Evolutionary conservation across 495 filamentous ascomycete genomes (phyloP).

Genomic region (Tuber magnatum): DNA sequence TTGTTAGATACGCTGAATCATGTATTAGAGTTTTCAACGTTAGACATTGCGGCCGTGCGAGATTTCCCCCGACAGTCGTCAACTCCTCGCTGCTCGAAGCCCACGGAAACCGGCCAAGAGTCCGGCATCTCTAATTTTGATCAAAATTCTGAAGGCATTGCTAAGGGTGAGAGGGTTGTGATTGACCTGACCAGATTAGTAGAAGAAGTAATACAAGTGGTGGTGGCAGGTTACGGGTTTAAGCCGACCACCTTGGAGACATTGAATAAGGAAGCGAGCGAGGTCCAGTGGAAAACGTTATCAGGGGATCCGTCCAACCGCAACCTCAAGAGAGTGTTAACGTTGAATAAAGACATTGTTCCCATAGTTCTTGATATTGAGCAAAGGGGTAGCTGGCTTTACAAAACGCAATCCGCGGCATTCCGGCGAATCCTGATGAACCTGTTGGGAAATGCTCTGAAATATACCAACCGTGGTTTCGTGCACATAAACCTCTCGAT

Average conservation of each 20-base stretch:
- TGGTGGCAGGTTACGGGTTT: conserved; percentile 11
- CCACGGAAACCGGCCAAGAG: not conserved
- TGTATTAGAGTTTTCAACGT: conserved; percentile 58
- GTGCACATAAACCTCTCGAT: conserved; percentile 54
- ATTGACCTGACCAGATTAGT: conserved; percentile 11
- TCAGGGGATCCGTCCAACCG: not conserved
- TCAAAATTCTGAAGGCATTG: not conserved
- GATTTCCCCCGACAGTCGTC: not conserved
- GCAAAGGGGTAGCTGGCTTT: conserved; percentile 51
- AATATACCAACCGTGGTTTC: conserved; percentile 60
- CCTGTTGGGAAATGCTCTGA: conserved; percentile 68
- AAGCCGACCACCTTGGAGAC: not conserved
- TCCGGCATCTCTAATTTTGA: not conserved
- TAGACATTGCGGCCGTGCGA: conserved; percentile 46
- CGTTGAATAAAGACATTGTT: conserved; percentile 47
- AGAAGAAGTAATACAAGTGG: conserved; percentile 11
- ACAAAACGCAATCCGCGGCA: conserved; percentile 57
- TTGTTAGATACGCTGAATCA: conserved; percentile 71
- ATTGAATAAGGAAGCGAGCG: not conserved
- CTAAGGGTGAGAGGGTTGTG: not conserved
- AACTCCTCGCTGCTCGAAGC: not conserved
- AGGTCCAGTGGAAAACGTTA: not conserved
- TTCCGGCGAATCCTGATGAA: conserved; percentile 69
- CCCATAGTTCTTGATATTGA: conserved; percentile 53
- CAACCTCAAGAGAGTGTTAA: not conserved